Evolutionary conservation across 768 basidiomycete genomes (phyloP).

Genomic region (Xerocomellus amylosporus): DNA sequence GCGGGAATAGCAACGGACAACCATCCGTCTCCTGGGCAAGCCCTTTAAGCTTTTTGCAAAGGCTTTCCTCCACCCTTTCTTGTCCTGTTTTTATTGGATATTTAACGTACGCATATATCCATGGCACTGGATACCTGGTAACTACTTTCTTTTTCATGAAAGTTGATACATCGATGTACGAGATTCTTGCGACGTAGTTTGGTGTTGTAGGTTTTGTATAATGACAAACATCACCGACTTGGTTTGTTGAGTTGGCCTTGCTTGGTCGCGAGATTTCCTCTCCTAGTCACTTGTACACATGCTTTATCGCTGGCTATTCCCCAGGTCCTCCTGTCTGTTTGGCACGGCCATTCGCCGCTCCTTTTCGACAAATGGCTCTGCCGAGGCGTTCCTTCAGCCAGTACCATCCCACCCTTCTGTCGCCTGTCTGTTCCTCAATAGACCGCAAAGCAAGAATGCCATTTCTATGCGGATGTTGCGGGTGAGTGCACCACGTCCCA

Average conservation of each 20-base stretch:
- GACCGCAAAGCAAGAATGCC: slow-evolving; percentile 84
- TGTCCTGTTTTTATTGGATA: slow-evolving; percentile 19
- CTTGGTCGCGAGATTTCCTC: background rate
- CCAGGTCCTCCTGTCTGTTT: background rate
- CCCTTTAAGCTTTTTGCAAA: slow-evolving; percentile 15
- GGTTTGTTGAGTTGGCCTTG: background rate
- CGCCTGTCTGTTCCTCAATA: slow-evolving; percentile 71
- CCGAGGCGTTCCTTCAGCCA: slow-evolving; percentile 49
- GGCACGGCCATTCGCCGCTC: slow-evolving; percentile 6
- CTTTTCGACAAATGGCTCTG: slow-evolving; percentile 19
- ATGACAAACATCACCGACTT: background rate
- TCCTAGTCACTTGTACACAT: background rate
- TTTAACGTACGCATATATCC: slow-evolving; percentile 15
- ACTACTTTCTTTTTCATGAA: background rate
- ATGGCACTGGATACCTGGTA: slow-evolving; percentile 2
- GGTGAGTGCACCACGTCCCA: slow-evolving; percentile 37
- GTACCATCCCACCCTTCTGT: slow-evolving; percentile 59
- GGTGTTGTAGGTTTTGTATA: slow-evolving; percentile 4
- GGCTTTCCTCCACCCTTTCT: background rate
- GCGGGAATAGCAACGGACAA: slow-evolving; percentile 16
- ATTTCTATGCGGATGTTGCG: slow-evolving; percentile 72
- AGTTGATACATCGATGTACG: slow-evolving; percentile 2
- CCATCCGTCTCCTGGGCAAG: slow-evolving; percentile 10
- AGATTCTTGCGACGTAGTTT: background rate
- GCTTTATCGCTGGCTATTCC: slow-evolving; percentile 1